Conservation (phyloP, 1,284 basidiomycete species). For the Fomes fomentarius region DNA sequence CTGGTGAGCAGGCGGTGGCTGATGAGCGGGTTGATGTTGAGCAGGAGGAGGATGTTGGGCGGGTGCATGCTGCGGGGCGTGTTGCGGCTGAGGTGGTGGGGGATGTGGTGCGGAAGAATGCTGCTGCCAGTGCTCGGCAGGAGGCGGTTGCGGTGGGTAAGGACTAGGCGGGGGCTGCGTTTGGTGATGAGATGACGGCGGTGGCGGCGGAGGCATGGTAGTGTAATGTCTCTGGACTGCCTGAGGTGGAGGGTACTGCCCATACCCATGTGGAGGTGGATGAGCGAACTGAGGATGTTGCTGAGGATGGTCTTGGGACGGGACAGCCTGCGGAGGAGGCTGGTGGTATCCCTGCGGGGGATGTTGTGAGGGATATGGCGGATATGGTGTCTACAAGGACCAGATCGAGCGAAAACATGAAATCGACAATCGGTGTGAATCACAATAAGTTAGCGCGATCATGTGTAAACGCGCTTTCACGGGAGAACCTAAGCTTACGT, state of each 20-base stretch:
- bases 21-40: conserved; percentile 12
- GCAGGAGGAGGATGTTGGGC: conserved; percentile 10
- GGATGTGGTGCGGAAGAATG: conserved; percentile 23
- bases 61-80: conserved; percentile 35
- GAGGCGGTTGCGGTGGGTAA: conserved; percentile 34
- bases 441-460: conserved; percentile 28
- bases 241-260: conserved; percentile 29
- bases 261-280: conserved; percentile 25
- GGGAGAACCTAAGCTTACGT: conserved; percentile 38
- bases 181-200: conserved; percentile 30
- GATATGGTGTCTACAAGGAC: conserved; percentile 30
- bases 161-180: conserved; percentile 30
- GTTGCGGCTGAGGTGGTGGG: conserved; percentile 36
- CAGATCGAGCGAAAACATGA: conserved; percentile 18
- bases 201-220: conserved; percentile 28
- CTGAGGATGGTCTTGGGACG: conserved; percentile 30
- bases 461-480: conserved; percentile 28
- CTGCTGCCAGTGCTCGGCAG: conserved; percentile 41
- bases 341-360: conserved; percentile 31
- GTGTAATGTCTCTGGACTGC: conserved; percentile 29
- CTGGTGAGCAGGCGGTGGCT: conserved; percentile 24
- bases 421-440: conserved; percentile 25
- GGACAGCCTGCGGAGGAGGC: conserved; percentile 24
- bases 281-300: conserved; percentile 30
- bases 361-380: conserved; percentile 32